A percentile compares a stretch with the other conserved stretches of the same genome.
Evolutionary conservation across 2,329 filamentous ascomycete species (phyloP).

Genomic region (Epichloe glyceriae): DNA sequence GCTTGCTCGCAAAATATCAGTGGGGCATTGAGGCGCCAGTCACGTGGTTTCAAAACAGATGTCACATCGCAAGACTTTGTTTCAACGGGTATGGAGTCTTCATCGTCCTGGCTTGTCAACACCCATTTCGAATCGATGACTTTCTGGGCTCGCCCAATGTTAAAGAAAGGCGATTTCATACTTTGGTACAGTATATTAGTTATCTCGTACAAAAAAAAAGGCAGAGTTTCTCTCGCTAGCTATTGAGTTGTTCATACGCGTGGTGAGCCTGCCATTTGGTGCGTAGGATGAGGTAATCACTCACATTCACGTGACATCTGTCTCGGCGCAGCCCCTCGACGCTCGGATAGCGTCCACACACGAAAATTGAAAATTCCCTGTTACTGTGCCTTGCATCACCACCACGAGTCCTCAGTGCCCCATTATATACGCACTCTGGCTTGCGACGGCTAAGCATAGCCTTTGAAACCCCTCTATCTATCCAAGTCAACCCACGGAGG

Average conservation of each 20-base stretch:
- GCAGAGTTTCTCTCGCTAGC: no score
- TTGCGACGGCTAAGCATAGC: slow-evolving; percentile 26
- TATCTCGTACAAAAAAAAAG: no score
- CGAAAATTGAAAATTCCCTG: slow-evolving; percentile 32
- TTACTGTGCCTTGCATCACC: slow-evolving; percentile 22
- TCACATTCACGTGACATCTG: slow-evolving; percentile 20
- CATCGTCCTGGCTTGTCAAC: no score
- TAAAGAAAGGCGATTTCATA: no score
- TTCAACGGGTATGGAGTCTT: no score
- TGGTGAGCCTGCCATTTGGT: neutral
- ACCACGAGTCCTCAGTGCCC: slow-evolving; percentile 25
- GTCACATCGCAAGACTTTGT: no score
- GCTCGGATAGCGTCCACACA: slow-evolving; percentile 32
- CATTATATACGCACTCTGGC: slow-evolving; percentile 22
- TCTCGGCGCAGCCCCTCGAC: slow-evolving; percentile 25
- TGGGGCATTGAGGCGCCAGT: neutral
- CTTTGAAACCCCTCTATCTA: slow-evolving; percentile 24
- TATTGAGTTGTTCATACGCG: neutral
- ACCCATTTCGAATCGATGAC: no score
- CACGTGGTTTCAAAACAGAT: neutral
- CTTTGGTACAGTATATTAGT: no score
- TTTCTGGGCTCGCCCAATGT: no score
- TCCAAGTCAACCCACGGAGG: slow-evolving; percentile 28
- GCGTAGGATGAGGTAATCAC: slow-evolving; percentile 15
- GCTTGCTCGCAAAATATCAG: neutral